Conservation (phyloP, 371 early-diverging fungal genomes). For the Mucor mucedo region DNA sequence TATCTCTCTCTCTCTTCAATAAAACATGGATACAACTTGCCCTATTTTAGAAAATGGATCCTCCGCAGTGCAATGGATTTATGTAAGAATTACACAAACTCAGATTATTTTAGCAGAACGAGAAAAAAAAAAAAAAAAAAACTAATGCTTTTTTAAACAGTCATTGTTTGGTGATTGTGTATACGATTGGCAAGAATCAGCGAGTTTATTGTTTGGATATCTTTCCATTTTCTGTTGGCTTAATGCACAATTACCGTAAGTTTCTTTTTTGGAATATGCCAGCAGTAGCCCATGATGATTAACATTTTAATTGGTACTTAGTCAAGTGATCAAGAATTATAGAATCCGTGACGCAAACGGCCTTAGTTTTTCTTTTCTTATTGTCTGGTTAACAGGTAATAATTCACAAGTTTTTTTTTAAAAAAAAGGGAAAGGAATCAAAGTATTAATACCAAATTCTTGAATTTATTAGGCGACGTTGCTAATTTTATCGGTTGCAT, state of each 20-base stretch:
- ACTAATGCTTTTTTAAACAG: neutral
- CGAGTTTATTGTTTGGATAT: conserved; percentile 61
- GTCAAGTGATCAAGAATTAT: conserved; percentile 72
- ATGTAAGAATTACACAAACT: conserved; percentile 24
- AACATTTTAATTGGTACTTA: conserved; percentile 24
- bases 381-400: conserved; percentile 67
- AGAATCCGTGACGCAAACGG: conserved; percentile 56
- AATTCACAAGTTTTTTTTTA: conserved; percentile 1
- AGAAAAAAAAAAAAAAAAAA: neutral
- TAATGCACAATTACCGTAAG: conserved; percentile 82
- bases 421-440: no score
- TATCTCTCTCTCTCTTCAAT: neutral
- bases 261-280: conserved; percentile 9
- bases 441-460: no score
- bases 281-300: neutral
- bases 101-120: neutral
- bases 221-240: conserved; percentile 76
- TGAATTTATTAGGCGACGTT: conserved; percentile 60
- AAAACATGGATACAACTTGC: conserved; percentile 18
- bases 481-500: conserved; percentile 74
- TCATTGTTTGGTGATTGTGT: conserved; percentile 58
- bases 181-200: conserved; percentile 53
- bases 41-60: conserved; percentile 25
- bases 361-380: conserved; percentile 61
- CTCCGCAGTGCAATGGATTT: conserved; percentile 38